These are phyloP conservation scores for Akebia trifoliata DNA, from an alignment of 164 flowering plant species.

Conservation along the genomic window DNA sequence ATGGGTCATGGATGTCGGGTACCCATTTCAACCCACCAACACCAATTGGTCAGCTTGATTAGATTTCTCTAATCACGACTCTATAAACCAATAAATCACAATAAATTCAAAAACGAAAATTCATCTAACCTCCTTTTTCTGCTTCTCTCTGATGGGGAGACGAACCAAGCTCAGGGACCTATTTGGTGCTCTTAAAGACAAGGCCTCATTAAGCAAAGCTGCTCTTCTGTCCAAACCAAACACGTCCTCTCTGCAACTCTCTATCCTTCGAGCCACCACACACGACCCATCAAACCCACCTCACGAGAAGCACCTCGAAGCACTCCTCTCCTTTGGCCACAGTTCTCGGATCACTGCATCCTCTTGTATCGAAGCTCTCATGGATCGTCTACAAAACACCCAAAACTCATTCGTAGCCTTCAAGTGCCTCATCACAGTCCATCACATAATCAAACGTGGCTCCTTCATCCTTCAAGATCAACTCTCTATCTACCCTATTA, in stretches of 20 bases:
- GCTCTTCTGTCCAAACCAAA: constrained; percentile 37
- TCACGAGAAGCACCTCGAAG: constrained; percentile 32
- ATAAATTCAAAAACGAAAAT: not conserved
- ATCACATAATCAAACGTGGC: constrained; percentile 43
- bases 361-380: constrained; percentile 38
- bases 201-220: constrained; percentile 60
- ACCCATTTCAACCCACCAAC: no score
- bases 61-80: no score
- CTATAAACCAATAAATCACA: no score
- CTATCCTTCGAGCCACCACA: constrained; percentile 71
- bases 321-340: constrained; percentile 45
- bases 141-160: constrained; percentile 20
- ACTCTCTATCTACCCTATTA: constrained; percentile 51
- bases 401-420: constrained; percentile 48
- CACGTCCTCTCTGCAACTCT: constrained; percentile 27
- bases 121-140: not conserved
- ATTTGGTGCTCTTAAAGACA: constrained; percentile 63
- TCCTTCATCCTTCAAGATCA: constrained; percentile 63
- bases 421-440: constrained; percentile 55
- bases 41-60: no score
- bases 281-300: constrained; percentile 43
- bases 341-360: constrained; percentile 54
- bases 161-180: constrained; percentile 26
- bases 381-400: constrained; percentile 62
- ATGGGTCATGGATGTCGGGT: no score